Conservation (phyloP, 805 yeast genomes). For the Cyberlindnera japonica region DNA sequence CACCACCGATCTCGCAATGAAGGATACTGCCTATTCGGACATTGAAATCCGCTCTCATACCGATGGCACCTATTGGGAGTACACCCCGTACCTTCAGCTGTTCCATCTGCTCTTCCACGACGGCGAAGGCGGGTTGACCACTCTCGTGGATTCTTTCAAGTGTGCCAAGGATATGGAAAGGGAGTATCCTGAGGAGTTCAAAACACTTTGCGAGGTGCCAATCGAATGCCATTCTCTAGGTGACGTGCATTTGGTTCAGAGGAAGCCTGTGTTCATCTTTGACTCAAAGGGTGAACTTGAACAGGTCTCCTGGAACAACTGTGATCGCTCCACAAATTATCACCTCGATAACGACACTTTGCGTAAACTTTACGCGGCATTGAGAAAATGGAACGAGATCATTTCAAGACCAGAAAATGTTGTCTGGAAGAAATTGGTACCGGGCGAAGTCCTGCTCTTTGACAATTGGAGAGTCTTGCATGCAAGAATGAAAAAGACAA, state of each 20-base stretch:
- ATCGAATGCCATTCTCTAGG: constrained; percentile 77
- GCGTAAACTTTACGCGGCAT: constrained; percentile 51
- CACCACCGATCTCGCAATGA: constrained; percentile 61
- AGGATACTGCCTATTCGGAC: constrained; percentile 71
- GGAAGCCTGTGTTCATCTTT: constrained; percentile 58
- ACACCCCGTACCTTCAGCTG: constrained; percentile 67
- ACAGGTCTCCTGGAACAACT: constrained; percentile 70
- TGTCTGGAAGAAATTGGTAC: constrained; percentile 49
- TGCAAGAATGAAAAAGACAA: constrained; percentile 55
- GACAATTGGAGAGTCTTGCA: constrained; percentile 75
- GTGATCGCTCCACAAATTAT: constrained; percentile 57
- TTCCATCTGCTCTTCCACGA: constrained; percentile 64
- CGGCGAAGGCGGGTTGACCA: constrained; percentile 64
- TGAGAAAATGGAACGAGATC: constrained; percentile 52
- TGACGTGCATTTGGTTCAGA: constrained; percentile 62
- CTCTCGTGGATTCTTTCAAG: constrained; percentile 62
- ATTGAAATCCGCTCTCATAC: constrained; percentile 62
- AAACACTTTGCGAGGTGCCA: constrained; percentile 44
- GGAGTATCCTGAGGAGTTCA: constrained; percentile 47
- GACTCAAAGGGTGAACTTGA: constrained; percentile 47
- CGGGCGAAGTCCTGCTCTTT: constrained; percentile 64
- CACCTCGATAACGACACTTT: constrained; percentile 41
- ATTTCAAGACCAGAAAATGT: constrained; percentile 49
- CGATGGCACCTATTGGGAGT: constrained; percentile 73
- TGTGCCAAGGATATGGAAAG: constrained; percentile 49